These are phyloP conservation scores for Fusarium cicatricum DNA, from an alignment of 2,329 filamentous ascomycete species.

Conservation along the genomic window DNA sequence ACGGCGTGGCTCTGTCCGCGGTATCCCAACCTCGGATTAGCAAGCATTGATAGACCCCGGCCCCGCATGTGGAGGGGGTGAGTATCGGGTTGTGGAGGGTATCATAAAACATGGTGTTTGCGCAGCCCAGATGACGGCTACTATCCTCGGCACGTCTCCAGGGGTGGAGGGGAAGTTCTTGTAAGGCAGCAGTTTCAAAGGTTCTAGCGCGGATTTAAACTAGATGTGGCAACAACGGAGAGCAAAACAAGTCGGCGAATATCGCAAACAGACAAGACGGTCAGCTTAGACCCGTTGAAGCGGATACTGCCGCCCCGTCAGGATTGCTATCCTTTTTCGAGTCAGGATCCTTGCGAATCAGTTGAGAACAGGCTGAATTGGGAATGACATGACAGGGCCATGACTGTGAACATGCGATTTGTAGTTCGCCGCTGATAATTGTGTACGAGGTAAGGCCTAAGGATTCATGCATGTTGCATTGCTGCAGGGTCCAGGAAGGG, in stretches of 20 bases:
- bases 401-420: background rate
- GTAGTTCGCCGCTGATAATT: background rate
- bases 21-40: background rate
- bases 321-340: background rate
- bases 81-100: slow-evolving; percentile 28
- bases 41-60: slow-evolving; percentile 1
- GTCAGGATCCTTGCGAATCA: background rate
- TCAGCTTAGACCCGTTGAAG: background rate
- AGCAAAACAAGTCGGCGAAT: background rate
- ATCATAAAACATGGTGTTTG: slow-evolving; percentile 19
- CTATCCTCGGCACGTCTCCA: slow-evolving; percentile 1
- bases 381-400: background rate
- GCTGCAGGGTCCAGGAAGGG: slow-evolving; percentile 48
- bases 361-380: background rate
- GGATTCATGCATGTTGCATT: slow-evolving; percentile 26
- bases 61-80: slow-evolving; percentile 29
- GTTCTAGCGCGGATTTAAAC: slow-evolving; percentile 10
- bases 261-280: background rate
- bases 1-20: background rate
- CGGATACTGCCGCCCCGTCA: background rate
- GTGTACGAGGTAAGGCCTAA: background rate
- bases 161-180: background rate
- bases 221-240: background rate
- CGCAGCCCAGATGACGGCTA: slow-evolving; percentile 2
- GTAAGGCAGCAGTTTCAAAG: background rate